These are phyloP conservation scores for Cystobasidium pallidum DNA, from an alignment of 1,284 basidiomycete genomes.

Conservation along the genomic window DNA sequence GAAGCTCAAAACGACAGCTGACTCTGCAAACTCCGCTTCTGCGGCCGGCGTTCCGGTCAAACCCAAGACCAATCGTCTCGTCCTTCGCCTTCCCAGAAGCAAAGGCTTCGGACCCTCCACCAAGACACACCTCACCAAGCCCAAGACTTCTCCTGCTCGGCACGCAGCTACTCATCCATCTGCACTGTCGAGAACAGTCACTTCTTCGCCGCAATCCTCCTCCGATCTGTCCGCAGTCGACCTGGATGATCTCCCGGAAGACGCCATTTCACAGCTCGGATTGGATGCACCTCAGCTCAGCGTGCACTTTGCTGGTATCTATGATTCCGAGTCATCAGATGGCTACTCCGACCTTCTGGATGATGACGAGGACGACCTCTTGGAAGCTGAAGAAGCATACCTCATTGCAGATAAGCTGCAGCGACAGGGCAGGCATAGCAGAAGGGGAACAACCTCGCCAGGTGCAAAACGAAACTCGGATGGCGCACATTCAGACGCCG, in stretches of 20 bases:
- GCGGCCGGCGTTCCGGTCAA: slow-evolving; percentile 1
- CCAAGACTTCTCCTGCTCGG: slow-evolving; percentile 11
- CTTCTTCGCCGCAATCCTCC: slow-evolving; percentile 32
- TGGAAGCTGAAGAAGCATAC: slow-evolving; percentile 46
- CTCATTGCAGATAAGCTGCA: slow-evolving; percentile 46
- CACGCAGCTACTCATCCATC: slow-evolving; percentile 12
- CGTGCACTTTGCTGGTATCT: not conserved
- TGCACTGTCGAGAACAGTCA: slow-evolving; percentile 17
- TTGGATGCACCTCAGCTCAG: not conserved
- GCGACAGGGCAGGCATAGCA: slow-evolving; percentile 20
- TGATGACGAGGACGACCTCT: slow-evolving; percentile 44
- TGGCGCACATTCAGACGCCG: slow-evolving; percentile 11
- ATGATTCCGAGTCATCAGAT: slow-evolving; percentile 32
- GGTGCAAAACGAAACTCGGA: slow-evolving; percentile 33
- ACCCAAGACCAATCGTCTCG: slow-evolving; percentile 26
- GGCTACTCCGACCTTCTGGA: slow-evolving; percentile 29
- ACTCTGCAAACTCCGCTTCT: not conserved
- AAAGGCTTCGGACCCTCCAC: slow-evolving; percentile 33
- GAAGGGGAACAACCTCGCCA: slow-evolving; percentile 14
- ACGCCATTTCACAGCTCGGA: slow-evolving; percentile 12
- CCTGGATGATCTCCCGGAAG: slow-evolving; percentile 19
- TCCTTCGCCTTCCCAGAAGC: slow-evolving; percentile 36
- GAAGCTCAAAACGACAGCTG: slow-evolving; percentile 18
- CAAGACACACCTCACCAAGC: not conserved
- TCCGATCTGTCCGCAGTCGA: slow-evolving; percentile 25